Base-by-base conservation (phyloP, 208 protist species). In the Leishmania braziliensis region DNA sequence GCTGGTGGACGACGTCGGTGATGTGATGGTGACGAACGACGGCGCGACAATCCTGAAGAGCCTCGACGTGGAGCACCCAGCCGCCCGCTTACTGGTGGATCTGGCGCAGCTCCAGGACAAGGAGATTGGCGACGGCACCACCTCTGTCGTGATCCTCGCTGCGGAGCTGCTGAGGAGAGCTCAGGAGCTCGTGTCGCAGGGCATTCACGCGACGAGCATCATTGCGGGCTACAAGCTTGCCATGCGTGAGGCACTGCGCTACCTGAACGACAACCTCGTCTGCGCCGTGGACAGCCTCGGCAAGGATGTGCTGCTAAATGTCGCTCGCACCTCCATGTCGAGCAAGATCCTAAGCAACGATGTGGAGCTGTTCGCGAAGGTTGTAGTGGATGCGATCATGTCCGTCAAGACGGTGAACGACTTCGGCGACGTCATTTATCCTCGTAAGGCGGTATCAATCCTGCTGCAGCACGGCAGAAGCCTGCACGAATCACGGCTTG, bases 11-110 rank as follows among this genome's bases (percentile, higher is more conserved):
- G 98, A 99, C 76, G 93, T 99, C 83, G 99, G 99, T 77, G 99
- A 99, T 88, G 98, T 99, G 26, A 98, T 96, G 12, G 98, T 99
- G 74, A 99, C 99, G 53, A 99, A 99, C 92, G 99, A 99, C 88
- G 99, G 99, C 74, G 99, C 99, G n/a, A 98, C 95, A 16, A 98
- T 99, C 68, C 87, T 98, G 23, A 98, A 98, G 85, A 88, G 88
- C 66, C 86, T 99, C 70, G 97, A 98, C 71, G 95, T 99, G 12
- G 96, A 99, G 81, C 98, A 99, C 90, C 98, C 98, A 23, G 96
- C 97, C 23, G 98, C 97, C 10, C 96, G 99, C 77, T 91, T 99
- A 48, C 93, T 99, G 8, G 99, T 99, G 1, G 98, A 99, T 80
- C 94, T 99, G 48, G 98, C 99, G 23, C 95, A 99, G 84, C 89